phyloP scores from a whole-genome alignment of 2,329 filamentous ascomycete species.

The Pseudopithomyces chartarum region DNA sequence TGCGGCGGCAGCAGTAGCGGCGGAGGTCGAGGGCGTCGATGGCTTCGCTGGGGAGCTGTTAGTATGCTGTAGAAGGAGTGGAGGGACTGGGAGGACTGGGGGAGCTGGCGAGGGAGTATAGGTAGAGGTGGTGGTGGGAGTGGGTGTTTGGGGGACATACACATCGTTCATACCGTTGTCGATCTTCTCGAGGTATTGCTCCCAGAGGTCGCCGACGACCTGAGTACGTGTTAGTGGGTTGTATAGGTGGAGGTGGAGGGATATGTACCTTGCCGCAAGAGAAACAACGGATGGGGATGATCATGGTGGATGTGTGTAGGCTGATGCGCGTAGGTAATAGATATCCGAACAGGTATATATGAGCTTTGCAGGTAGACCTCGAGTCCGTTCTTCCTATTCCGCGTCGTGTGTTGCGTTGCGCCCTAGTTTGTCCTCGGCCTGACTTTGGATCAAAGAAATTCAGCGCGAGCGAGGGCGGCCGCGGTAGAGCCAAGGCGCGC shows the following conservation, averaged over 20 bases:
- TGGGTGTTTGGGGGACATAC: slow-evolving; percentile 26
- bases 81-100: too few species aligned
- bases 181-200: slow-evolving; percentile 88
- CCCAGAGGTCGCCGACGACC: slow-evolving; percentile 98
- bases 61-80: slow-evolving; percentile 11
- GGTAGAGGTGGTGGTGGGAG: neutral
- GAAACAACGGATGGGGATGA: slow-evolving; percentile 98
- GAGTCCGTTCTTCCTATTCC: too few species aligned
- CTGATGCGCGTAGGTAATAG: slow-evolving; percentile 12
- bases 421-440: too few species aligned
- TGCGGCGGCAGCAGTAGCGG: slow-evolving; percentile 97
- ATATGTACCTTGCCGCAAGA: slow-evolving; percentile 93
- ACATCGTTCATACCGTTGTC: slow-evolving; percentile 61
- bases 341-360: too few species aligned
- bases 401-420: too few species aligned
- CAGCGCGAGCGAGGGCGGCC: slow-evolving; percentile 13
- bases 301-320: slow-evolving; percentile 69
- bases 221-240: slow-evolving; percentile 50
- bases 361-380: too few species aligned
- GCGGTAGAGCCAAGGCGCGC: slow-evolving; percentile 21
- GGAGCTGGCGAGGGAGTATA: neutral
- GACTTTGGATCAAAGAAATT: slow-evolving; percentile 46
- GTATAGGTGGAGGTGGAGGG: slow-evolving; percentile 12
- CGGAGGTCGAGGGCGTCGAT: slow-evolving; percentile 94
- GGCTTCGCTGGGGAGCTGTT: slow-evolving; percentile 69